Conservation (phyloP, 75 land plant genomes). For the Sequoiadendron giganteum region DNA sequence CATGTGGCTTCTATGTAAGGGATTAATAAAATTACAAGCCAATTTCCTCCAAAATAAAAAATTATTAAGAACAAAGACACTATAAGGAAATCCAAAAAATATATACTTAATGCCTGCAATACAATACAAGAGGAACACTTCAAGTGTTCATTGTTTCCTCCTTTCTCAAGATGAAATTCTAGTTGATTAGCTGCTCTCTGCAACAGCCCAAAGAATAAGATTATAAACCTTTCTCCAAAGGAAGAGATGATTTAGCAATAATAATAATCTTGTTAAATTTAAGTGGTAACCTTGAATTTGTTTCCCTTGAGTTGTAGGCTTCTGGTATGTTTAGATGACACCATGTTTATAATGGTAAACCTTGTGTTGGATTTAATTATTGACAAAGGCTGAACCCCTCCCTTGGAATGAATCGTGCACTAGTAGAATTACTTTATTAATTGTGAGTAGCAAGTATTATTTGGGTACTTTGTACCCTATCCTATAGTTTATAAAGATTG, state of each 20-base stretch:
- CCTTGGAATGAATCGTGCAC: too few relatives aligned
- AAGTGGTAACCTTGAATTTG: not conserved
- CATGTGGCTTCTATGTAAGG: not conserved
- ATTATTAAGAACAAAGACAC: not conserved
- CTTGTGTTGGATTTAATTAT: not conserved
- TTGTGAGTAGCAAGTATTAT: not conserved
- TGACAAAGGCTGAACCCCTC: too few relatives aligned
- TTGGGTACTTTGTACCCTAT: not conserved
- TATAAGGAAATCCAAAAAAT: not conserved
- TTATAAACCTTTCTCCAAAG: not conserved
- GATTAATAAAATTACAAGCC: not conserved
- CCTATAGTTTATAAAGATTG: not conserved
- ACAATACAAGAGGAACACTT: not conserved
- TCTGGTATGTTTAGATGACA: not conserved
- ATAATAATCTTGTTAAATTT: not conserved
- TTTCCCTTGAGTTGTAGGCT: not conserved
- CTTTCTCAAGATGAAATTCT: not conserved
- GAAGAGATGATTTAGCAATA: not conserved
- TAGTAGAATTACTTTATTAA: too few relatives aligned
- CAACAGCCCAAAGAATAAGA: not conserved
- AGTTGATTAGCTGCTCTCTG: not conserved
- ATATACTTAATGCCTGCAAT: not conserved
- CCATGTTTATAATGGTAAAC: not conserved
- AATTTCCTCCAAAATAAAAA: too few relatives aligned
- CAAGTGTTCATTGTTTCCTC: not conserved